Base-by-base conservation (phyloP, 2,329 filamentous ascomycete genomes). In the Penicillium vulpinum region DNA sequence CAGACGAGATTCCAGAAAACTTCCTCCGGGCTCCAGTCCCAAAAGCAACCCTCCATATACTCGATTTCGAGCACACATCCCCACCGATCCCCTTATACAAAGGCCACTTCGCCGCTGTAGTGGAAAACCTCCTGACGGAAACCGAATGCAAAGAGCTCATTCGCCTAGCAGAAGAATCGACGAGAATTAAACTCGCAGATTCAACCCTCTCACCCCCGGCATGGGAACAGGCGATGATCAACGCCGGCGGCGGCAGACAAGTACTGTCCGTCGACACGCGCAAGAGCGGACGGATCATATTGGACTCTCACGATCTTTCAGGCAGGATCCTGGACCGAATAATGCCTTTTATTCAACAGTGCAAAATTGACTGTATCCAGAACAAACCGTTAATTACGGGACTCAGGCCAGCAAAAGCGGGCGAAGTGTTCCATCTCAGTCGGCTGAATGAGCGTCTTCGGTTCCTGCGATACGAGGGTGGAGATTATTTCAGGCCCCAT, bases 221-320 rank as follows among this genome's bases (percentile, higher is more conserved):
- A 1, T 93, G 90, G 90, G 78, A 81, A 48, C 83, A 85, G 2
- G 90, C 90, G 0, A 80, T 90, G 71, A 80, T 92, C 56, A 88
- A 88, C 68, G 71, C 85, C 24, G 88, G 88, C 5, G 72, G 72
- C 5, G 88, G 88, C 3, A 76, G 70, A 55, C 86, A 93, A 73
- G 73, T 78, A 3, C 71, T 86, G 40, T 74, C 80, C 4, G 77
- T 81, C 1, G 80, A 85, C 9, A 84, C 84, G 47, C 81, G 90
- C 16, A 87, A 89, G 59, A 88, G 88, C 65, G 88, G 88, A n/a
- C 82, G 90, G 3, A 90, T 93, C 61, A 88, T 94, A 63, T 90
- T 86, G 83, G 89, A 94, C 67, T 75, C 82, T 15, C 77, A 80
- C 47, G 82, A 83, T 1, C 62, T 93, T 1, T 86, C 85, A 0